Evolutionary conservation across 2,329 filamentous ascomycete genomes (phyloP).

Genomic region (Fusarium ramigenum): DNA sequence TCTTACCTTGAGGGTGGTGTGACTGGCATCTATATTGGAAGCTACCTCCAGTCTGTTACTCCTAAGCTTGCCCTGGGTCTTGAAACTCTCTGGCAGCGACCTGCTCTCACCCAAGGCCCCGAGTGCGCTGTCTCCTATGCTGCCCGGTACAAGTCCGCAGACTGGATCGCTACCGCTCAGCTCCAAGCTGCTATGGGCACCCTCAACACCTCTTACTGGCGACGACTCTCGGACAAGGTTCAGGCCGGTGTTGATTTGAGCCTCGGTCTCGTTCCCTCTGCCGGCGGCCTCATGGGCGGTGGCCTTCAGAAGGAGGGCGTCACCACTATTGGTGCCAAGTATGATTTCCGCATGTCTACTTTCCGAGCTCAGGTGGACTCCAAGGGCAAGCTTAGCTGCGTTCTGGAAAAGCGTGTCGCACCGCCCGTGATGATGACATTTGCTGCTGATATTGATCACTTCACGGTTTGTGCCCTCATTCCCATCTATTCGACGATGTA

Average conservation of each 20-base stretch:
- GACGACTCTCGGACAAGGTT: conserved; percentile 89
- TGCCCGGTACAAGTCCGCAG: conserved; percentile 87
- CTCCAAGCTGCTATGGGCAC: conserved; percentile 84
- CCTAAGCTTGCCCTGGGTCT: conserved; percentile 86
- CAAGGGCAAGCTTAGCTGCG: conserved; percentile 89
- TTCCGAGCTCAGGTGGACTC: conserved; percentile 97
- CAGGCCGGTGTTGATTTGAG: conserved; percentile 97
- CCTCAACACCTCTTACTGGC: conserved; percentile 93
- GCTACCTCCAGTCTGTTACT: conserved; percentile 93
- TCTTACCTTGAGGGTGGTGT: conserved; percentile 89
- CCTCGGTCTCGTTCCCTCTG: conserved; percentile 77
- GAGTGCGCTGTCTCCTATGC: conserved; percentile 91
- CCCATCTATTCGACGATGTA: background rate
- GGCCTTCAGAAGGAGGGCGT: conserved; percentile 84
- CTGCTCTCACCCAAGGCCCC: conserved; percentile 84
- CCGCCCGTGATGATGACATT: conserved; percentile 94
- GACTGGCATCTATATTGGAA: conserved; percentile 94
- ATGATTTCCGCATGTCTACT: conserved; percentile 95
- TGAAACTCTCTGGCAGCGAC: conserved; percentile 93
- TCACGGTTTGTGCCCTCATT: conserved; percentile 73
- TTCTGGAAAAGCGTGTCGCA: conserved; percentile 95
- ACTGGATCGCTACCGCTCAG: conserved; percentile 94
- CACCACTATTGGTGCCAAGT: conserved; percentile 93
- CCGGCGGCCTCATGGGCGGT: conserved; percentile 77
- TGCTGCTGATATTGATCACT: conserved; percentile 95